Evolutionary conservation across 1,284 basidiomycete species (phyloP).

Genomic region (Limonomyces culmigenus): DNA sequence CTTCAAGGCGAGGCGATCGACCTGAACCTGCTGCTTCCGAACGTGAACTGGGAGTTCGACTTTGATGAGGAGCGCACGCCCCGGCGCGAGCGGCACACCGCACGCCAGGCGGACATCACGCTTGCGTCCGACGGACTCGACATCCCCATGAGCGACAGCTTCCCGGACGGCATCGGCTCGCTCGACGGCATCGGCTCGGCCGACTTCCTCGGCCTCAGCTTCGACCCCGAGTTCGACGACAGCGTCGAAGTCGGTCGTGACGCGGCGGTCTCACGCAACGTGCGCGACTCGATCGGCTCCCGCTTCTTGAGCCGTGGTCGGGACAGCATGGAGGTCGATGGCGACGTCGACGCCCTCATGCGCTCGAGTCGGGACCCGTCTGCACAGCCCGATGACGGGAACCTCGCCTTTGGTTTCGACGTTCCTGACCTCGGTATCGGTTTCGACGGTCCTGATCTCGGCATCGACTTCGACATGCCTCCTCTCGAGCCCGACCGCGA

Average conservation of each 20-base stretch:
- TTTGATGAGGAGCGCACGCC: constrained; percentile 51
- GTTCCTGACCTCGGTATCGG: constrained; percentile 50
- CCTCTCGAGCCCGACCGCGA: constrained; percentile 16
- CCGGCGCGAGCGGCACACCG: constrained; percentile 48
- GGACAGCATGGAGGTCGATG: constrained; percentile 11
- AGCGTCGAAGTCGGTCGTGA: constrained; percentile 67
- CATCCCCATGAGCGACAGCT: constrained; percentile 39
- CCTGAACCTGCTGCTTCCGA: constrained; percentile 66
- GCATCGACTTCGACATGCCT: not conserved
- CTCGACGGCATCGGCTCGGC: constrained; percentile 75
- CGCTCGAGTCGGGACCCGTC: constrained; percentile 44
- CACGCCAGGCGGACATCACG: constrained; percentile 71
- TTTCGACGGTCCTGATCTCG: constrained; percentile 40
- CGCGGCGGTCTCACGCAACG: constrained; percentile 26
- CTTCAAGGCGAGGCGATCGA: constrained; percentile 49
- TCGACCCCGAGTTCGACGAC: constrained; percentile 51
- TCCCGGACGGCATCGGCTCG: constrained; percentile 54
- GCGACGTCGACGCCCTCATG: constrained; percentile 44
- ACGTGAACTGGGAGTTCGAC: constrained; percentile 69
- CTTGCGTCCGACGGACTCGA: constrained; percentile 54
- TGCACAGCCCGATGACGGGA: constrained; percentile 41
- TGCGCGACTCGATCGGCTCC: constrained; percentile 42
- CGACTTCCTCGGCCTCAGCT: constrained; percentile 60
- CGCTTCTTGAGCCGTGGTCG: constrained; percentile 31
- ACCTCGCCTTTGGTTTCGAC: constrained; percentile 36